phyloP scores from a whole-genome alignment of 148 eudicot genomes.

The Fagopyrum homotropicum region DNA sequence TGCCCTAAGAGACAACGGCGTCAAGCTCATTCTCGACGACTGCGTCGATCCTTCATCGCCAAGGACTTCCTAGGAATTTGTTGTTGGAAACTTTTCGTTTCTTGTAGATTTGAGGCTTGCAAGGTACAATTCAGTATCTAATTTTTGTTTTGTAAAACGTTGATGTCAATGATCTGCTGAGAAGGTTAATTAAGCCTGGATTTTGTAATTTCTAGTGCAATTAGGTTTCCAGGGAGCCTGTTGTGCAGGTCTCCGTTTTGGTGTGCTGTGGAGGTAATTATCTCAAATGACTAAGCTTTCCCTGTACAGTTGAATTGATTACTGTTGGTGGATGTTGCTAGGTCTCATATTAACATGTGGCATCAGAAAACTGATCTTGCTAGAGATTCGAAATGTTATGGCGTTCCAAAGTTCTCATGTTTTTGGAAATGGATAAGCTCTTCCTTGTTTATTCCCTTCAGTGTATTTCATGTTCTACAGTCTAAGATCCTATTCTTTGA shows the following conservation, averaged over 20 bases:
- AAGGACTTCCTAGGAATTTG: neutral
- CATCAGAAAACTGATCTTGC: neutral
- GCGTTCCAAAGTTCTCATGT: neutral
- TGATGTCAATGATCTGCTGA: too few species aligned
- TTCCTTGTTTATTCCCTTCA: neutral
- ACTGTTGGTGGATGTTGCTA: neutral
- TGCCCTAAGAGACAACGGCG: constrained; percentile 27
- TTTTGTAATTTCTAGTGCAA: too few species aligned
- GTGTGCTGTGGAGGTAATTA: too few species aligned
- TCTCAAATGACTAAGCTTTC: too few species aligned
- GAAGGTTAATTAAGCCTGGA: too few species aligned
- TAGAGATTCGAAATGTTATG: neutral
- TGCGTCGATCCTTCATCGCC: neutral
- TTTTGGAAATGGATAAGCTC: neutral
- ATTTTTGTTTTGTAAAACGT: too few species aligned
- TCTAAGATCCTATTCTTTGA: neutral
- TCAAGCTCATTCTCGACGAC: constrained; percentile 25
- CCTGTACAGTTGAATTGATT: neutral
- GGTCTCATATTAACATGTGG: neutral
- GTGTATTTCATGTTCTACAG: neutral
- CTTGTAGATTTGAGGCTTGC: too few species aligned
- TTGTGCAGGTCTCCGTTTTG: too few species aligned
- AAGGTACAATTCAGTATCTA: too few species aligned
- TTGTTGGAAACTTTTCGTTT: too few species aligned
- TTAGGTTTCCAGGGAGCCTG: too few species aligned